phyloP scores from a whole-genome alignment of 2,329 filamentous ascomycete genomes.

The Neoscytalidium dimidiatum region DNA sequence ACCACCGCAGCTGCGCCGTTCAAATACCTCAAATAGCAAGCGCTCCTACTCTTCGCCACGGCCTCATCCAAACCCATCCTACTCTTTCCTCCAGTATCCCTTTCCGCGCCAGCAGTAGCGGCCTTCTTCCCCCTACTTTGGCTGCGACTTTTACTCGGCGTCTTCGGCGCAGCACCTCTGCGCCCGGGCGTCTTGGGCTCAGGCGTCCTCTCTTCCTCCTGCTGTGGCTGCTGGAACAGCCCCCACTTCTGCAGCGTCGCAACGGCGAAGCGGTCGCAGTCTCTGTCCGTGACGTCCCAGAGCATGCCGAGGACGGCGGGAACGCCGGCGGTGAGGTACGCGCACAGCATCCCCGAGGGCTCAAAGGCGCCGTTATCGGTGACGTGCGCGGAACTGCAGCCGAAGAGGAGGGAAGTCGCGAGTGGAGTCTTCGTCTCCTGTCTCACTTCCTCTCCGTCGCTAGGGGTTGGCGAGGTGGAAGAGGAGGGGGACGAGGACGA shows the following conservation, averaged over 20 bases:
- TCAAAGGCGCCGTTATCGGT: slow-evolving; percentile 85
- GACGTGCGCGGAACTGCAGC: slow-evolving; percentile 84
- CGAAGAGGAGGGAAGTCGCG: slow-evolving; percentile 86
- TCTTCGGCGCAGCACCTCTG: slow-evolving; percentile 30
- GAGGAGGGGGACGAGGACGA: background rate
- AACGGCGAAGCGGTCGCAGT: slow-evolving; percentile 90
- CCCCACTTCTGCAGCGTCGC: slow-evolving; percentile 85
- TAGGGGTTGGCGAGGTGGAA: background rate
- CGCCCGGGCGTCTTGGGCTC: slow-evolving; percentile 30
- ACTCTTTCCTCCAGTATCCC: background rate
- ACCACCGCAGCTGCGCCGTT: slow-evolving; percentile 93
- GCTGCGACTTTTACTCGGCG: slow-evolving; percentile 11
- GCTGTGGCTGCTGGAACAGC: slow-evolving; percentile 52
- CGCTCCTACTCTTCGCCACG: slow-evolving; percentile 70
- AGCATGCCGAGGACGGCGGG: slow-evolving; percentile 89
- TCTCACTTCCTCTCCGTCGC: background rate
- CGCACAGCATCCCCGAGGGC: slow-evolving; percentile 84
- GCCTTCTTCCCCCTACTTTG: slow-evolving; percentile 28
- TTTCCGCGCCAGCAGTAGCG: slow-evolving; percentile 31
- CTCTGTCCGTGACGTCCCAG: slow-evolving; percentile 97
- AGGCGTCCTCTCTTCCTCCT: slow-evolving; percentile 23
- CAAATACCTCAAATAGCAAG: slow-evolving; percentile 86
- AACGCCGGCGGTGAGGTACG: slow-evolving; percentile 80
- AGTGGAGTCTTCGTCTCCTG: slow-evolving; percentile 39
- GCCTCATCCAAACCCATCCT: slow-evolving; percentile 69